phyloP scores from a whole-genome alignment of 2,329 filamentous ascomycete species.

The Penicillium olsonii region DNA sequence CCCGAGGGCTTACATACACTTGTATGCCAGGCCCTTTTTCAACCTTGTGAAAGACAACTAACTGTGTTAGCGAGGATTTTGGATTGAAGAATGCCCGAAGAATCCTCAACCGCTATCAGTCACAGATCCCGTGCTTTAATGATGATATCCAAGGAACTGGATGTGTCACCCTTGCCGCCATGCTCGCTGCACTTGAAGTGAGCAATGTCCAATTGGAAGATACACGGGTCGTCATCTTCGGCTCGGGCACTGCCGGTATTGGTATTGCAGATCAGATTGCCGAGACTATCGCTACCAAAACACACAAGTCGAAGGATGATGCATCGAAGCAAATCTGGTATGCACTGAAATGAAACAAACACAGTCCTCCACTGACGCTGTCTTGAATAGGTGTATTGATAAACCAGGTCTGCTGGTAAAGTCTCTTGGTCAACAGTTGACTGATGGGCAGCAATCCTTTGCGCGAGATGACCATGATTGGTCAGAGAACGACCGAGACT shows the following conservation, averaged over 20 bases:
- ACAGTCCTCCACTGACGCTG: not conserved
- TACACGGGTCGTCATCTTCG: slow-evolving; percentile 73
- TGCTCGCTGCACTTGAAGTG: slow-evolving; percentile 74
- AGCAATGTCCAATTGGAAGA: slow-evolving; percentile 67
- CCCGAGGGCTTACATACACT: slow-evolving; percentile 81
- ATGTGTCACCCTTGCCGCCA: slow-evolving; percentile 80
- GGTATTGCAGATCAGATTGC: slow-evolving; percentile 84
- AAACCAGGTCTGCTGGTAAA: slow-evolving; percentile 75
- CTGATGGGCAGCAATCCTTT: slow-evolving; percentile 67
- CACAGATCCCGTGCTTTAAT: slow-evolving; percentile 80
- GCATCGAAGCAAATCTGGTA: slow-evolving; percentile 78
- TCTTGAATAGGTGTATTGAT: slow-evolving; percentile 67
- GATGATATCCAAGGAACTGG: slow-evolving; percentile 90
- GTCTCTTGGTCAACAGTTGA: slow-evolving; percentile 61
- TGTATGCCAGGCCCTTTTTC: slow-evolving; percentile 41
- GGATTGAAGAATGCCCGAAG: slow-evolving; percentile 74
- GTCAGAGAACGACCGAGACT: slow-evolving; percentile 56
- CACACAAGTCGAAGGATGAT: slow-evolving; percentile 68
- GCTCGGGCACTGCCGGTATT: slow-evolving; percentile 77
- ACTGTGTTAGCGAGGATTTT: slow-evolving; percentile 67
- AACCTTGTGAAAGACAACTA: not conserved
- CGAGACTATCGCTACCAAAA: slow-evolving; percentile 73
- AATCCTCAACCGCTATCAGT: slow-evolving; percentile 73
- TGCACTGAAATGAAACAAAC: not conserved
- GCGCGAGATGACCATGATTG: slow-evolving; percentile 67